These are phyloP conservation scores for Ilyonectria robusta DNA, from an alignment of 2,329 filamentous ascomycete species.

Conservation along the genomic window DNA sequence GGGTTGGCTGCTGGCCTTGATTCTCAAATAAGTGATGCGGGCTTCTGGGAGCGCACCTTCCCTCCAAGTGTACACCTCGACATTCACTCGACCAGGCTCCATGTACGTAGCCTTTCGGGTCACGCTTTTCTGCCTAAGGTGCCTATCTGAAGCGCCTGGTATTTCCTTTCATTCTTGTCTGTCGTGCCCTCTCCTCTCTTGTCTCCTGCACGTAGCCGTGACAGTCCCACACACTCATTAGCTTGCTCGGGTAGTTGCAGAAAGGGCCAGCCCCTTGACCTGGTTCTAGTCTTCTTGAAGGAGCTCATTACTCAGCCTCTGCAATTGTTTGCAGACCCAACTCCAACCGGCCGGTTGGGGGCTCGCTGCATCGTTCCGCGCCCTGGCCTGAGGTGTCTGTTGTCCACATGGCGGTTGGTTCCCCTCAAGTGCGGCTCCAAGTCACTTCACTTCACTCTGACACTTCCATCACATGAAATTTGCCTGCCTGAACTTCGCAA, in stretches of 20 bases:
- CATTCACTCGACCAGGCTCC: too few species aligned
- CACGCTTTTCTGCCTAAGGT: not conserved
- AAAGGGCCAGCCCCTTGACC: not conserved
- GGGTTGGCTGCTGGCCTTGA: not conserved
- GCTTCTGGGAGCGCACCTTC: not conserved
- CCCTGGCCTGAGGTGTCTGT: constrained; percentile 2
- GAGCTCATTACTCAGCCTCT: not conserved
- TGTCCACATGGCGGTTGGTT: constrained; percentile 1
- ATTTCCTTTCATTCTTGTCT: not conserved
- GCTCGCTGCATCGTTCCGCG: not conserved
- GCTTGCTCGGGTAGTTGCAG: constrained; percentile 1
- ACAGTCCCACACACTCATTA: constrained; percentile 10
- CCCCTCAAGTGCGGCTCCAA: not conserved
- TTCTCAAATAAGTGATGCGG: not conserved
- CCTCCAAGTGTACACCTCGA: not conserved
- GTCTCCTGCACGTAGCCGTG: constrained; percentile 28
- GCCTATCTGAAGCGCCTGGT: too few species aligned
- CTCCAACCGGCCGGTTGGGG: not conserved
- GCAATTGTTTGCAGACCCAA: not conserved
- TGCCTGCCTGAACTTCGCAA: not conserved
- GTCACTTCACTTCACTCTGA: not conserved
- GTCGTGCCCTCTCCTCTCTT: not conserved
- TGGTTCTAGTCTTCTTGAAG: not conserved
- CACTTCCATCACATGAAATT: not conserved
- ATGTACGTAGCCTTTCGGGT: not conserved